Conservation (phyloP, 2,329 filamentous ascomycete species). For the Calcarisporium arbuscula region DNA sequence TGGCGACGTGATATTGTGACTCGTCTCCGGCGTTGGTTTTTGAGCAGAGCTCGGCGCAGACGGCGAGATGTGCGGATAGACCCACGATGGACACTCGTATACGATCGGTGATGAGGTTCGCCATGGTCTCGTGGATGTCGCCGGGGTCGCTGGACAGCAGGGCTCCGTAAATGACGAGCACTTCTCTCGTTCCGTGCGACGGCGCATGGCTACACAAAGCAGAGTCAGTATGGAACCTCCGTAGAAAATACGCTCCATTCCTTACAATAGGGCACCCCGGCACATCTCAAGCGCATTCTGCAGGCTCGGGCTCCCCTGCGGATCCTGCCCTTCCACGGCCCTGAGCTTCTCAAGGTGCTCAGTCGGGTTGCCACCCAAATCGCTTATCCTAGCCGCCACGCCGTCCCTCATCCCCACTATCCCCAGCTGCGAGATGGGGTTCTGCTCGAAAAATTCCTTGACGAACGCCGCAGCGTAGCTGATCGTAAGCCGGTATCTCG, state of each 20-base stretch:
- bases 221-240: constrained; percentile 9
- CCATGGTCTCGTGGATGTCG: constrained; percentile 89
- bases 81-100: constrained; percentile 88
- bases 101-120: constrained; percentile 68
- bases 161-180: constrained; percentile 87
- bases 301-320: constrained; percentile 70
- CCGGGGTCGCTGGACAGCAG: constrained; percentile 86
- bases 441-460: constrained; percentile 94
- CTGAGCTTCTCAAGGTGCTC: constrained; percentile 78
- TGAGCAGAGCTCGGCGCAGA: constrained; percentile 84
- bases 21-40: constrained; percentile 79
- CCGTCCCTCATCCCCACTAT: constrained; percentile 93
- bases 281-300: constrained; percentile 97
- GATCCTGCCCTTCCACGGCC: constrained; percentile 57
- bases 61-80: constrained; percentile 82
- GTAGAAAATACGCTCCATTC: no score
- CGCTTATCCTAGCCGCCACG: constrained; percentile 75
- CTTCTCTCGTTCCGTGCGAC: constrained; percentile 86
- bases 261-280: constrained; percentile 77
- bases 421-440: constrained; percentile 92
- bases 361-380: constrained; percentile 85
- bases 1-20: constrained; percentile 71
- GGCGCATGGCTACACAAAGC: constrained; percentile 64
- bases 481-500: constrained; percentile 73
- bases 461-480: constrained; percentile 84